Base-by-base conservation (phyloP, 139 green algal species). In the Picochlorum sp. region DNA sequence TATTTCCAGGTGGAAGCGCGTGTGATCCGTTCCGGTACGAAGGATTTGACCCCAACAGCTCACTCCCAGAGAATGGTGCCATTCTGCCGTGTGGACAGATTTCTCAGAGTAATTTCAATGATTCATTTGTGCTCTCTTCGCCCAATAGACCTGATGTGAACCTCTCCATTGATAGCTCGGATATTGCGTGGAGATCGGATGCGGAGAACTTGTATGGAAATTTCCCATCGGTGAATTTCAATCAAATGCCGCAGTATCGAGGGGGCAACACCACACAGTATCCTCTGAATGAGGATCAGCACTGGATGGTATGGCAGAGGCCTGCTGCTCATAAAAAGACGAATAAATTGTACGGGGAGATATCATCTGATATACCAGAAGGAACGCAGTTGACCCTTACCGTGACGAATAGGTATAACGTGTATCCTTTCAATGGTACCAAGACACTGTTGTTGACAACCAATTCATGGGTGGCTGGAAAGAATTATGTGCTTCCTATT, bases 261-360 rank as follows among this genome's bases (percentile, higher is more conserved):
- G 83, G 84, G 4, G 89, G 89, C 15, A 79, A 74, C 44, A 79
- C 77, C 10, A 63, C 49, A 10, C 13, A 34, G 6, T 37, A 44
- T 49, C 63, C 44, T 5, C 63, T 95, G 1, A 75, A 81, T 44
- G 16, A 92, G 45, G 77, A 92, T 56, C 76, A 98, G 80, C 88
- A 91, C 38, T 91, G 97, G 69, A 89, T 98, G 50, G 87, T 96
- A 31, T 99, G 94, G 94, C 94, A 97, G 90, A 76, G 90, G 24
- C 82, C 87, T 7, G 81, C 83, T 9, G 85, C 88, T 3, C 49
- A 75, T 45, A 71, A 73, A 14, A 72, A 57, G 2, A 79, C 88
- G 52, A 70, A 81, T 38, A 94, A 95, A 70, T 71, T 92, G 20
- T 95, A 77, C 57, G 87, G 76, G 18, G 21, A 44, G n/a, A 89